phyloP scores from a whole-genome alignment of 805 yeast species.

The Zygosaccharomyces pseudorouxii region DNA sequence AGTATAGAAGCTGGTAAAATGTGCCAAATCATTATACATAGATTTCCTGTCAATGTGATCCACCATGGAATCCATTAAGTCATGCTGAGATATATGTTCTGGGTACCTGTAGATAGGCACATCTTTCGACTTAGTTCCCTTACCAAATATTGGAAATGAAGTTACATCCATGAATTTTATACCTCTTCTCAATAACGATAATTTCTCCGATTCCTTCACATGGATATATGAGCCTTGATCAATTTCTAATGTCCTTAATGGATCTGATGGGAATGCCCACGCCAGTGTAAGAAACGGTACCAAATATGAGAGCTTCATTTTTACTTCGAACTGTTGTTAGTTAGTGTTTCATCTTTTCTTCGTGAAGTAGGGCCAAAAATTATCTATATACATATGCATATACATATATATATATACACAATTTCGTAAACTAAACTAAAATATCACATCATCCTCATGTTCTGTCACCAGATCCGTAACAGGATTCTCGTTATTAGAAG shows the following conservation, averaged over 20 bases:
- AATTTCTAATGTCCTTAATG: constrained; percentile 25
- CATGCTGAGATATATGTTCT: constrained; percentile 32
- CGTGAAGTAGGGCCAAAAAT: not conserved
- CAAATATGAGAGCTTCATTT: not conserved
- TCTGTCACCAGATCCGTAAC: constrained; percentile 34
- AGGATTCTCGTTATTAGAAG: constrained; percentile 14
- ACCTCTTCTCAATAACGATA: constrained; percentile 44
- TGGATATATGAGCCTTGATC: constrained; percentile 22
- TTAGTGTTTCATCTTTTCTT: not conserved
- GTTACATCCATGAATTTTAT: constrained; percentile 64
- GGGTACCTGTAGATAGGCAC: constrained; percentile 50
- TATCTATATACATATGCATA: not conserved
- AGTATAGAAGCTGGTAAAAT: constrained; percentile 65
- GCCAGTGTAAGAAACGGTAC: not conserved
- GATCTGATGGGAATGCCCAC: constrained; percentile 11
- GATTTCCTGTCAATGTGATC: constrained; percentile 42
- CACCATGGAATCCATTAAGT: constrained; percentile 41
- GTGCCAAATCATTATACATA: constrained; percentile 51
- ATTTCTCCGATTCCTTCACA: constrained; percentile 42
- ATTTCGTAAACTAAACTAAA: constrained; percentile 22
- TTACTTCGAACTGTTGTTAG: not conserved
- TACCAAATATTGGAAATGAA: constrained; percentile 20
- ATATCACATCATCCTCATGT: constrained; percentile 45
- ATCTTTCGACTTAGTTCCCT: constrained; percentile 10
- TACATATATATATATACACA: not conserved